phyloP scores from a whole-genome alignment of 2,329 filamentous ascomycete genomes.

The Cadophora luteo-olivacea region DNA sequence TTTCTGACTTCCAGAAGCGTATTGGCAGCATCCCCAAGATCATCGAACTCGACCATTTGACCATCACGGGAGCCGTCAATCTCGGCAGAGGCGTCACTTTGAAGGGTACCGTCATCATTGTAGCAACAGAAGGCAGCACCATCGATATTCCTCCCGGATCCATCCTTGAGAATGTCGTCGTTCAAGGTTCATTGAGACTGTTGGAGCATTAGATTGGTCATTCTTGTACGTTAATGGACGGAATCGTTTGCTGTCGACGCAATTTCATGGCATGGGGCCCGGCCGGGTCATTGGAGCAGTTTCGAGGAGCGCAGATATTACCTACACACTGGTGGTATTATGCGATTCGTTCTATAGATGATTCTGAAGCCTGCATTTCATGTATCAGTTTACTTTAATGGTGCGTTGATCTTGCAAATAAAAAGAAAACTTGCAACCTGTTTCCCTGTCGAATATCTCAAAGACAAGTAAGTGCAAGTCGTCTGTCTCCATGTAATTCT shows the following conservation, averaged over 20 bases:
- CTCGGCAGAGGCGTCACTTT: conserved; percentile 93
- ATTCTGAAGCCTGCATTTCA: conserved; percentile 23
- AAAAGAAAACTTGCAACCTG: not conserved
- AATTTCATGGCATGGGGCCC: conserved; percentile 21
- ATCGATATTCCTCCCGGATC: conserved; percentile 98
- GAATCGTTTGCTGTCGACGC: conserved; percentile 22
- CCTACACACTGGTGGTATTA: conserved; percentile 3
- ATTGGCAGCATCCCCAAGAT: conserved; percentile 90
- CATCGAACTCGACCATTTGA: conserved; percentile 91
- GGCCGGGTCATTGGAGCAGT: conserved; percentile 23
- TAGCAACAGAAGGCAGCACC: conserved; percentile 95
- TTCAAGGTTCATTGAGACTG: conserved; percentile 89
- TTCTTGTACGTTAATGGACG: conserved; percentile 17
- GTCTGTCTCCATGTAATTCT: not conserved
- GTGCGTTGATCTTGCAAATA: conserved; percentile 3
- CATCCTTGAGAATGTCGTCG: conserved; percentile 97
- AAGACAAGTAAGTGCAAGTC: not conserved
- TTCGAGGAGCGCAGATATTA: conserved; percentile 14
- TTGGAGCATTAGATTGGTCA: conserved; percentile 63
- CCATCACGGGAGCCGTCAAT: conserved; percentile 97
- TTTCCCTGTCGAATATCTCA: not conserved
- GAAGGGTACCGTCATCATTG: conserved; percentile 99
- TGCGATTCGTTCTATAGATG: conserved; percentile 4
- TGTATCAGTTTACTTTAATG: conserved; percentile 29
- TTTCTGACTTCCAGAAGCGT: conserved; percentile 92